Conservation (phyloP, 805 yeast genomes). For the Candida michaelii region DNA sequence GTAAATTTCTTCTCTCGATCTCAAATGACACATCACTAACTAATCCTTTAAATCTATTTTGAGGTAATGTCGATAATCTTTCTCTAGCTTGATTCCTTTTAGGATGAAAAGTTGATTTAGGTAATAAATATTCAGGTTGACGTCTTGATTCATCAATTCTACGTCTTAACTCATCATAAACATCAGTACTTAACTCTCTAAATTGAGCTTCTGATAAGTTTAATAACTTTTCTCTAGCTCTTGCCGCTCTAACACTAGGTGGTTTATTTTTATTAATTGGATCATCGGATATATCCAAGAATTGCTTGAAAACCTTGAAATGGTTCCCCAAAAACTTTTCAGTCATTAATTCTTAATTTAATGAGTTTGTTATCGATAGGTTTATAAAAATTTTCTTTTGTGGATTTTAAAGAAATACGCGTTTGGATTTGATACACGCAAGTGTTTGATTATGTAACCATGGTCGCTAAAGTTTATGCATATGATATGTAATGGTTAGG, state of each 20-base stretch:
- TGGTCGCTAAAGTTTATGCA: not conserved
- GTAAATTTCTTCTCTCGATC: constrained; percentile 72
- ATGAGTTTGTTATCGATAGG: constrained; percentile 20
- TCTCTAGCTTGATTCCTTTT: constrained; percentile 95
- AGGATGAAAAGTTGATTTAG: constrained; percentile 77
- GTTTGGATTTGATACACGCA: constrained; percentile 1
- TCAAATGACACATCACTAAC: constrained; percentile 88
- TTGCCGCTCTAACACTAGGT: constrained; percentile 61
- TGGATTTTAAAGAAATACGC: constrained; percentile 7
- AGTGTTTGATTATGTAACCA: not conserved
- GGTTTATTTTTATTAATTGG: constrained; percentile 36
- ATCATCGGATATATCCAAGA: constrained; percentile 51
- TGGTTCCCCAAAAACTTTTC: constrained; percentile 43
- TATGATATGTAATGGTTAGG: no score
- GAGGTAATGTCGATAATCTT: constrained; percentile 82
- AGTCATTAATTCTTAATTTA: constrained; percentile 17
- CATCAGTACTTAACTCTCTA: constrained; percentile 88
- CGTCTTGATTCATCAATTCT: constrained; percentile 61
- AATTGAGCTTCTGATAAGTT: constrained; percentile 83
- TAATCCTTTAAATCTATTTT: constrained; percentile 80
- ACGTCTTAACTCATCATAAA: constrained; percentile 86
- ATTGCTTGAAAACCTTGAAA: constrained; percentile 50
- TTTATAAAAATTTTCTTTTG: constrained; percentile 5
- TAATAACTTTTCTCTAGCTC: constrained; percentile 82
- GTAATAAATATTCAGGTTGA: constrained; percentile 64